Percentiles rank a stretch among this genome's conserved stretches.
Conservation (phyloP, 1,139 yeast genomes). For the Geotrichum citri-aurantii region DNA sequence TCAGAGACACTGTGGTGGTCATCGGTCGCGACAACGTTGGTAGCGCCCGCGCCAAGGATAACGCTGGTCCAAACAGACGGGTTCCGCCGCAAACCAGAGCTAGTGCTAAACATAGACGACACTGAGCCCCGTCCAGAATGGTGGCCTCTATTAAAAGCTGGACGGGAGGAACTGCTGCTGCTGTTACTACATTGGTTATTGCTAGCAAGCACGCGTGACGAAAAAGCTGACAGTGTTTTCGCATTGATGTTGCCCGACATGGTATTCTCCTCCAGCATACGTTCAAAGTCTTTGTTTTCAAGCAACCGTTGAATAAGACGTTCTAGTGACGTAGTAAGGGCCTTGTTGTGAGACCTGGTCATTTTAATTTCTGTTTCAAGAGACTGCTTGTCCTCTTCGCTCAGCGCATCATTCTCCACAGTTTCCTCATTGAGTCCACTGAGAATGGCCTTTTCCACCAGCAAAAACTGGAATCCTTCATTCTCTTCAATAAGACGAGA, state of each 20-base stretch:
- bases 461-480: constrained; percentile 33
- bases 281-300: constrained; percentile 31
- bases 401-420: neutral
- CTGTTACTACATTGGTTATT: constrained; percentile 7
- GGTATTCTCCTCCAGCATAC: constrained; percentile 25
- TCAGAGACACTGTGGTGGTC: neutral
- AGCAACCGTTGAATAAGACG: constrained; percentile 34
- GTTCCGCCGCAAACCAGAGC: constrained; percentile 14
- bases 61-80: constrained; percentile 16
- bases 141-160: neutral
- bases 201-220: constrained; percentile 8
- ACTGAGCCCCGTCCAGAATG: constrained; percentile 1
- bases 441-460: constrained; percentile 34
- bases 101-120: constrained; percentile 6
- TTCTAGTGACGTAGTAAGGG: constrained; percentile 24
- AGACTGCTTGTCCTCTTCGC: constrained; percentile 8
- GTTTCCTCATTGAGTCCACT: neutral
- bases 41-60: constrained; percentile 10
- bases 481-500: constrained; percentile 34
- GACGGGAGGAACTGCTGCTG: neutral
- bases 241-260: constrained; percentile 21
- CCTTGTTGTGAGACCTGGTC: constrained; percentile 14
- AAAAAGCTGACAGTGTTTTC: constrained; percentile 28
- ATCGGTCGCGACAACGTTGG: neutral
- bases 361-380: constrained; percentile 12